Base-by-base conservation (phyloP, 306 rosid genomes). In the Castanea sativa region DNA sequence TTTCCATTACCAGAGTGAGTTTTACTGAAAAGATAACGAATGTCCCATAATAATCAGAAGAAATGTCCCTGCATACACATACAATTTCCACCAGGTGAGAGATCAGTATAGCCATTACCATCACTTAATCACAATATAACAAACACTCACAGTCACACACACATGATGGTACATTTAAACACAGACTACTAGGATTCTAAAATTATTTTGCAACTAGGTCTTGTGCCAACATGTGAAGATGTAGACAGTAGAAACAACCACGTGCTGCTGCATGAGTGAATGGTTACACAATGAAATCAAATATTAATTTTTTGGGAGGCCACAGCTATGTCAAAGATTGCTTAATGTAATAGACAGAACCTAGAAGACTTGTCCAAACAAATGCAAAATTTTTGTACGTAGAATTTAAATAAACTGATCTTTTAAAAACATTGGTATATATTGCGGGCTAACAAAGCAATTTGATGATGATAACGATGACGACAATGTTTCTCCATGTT, bases 1-100 rank as follows among this genome's bases (percentile, higher is more conserved):
- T 85, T 86, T 94, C 91, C 97, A 91, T 94, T 18, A 78, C 90
- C 86, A 94, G 86, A 16, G 97, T 88, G 84, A 92, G 95, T 83
- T 89, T 92, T 85, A 94, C 91, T 41, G 99, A 94, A 75, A 94
- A 91, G 52, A 86, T 89, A 69, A 88, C 85, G 60, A 49, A 61
- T 49, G 87, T 1, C 27, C 92, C 88, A 79, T 92, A 77, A 33
- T 45, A 27, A 53, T 84, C 60, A 1, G 87, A 33, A 70, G 97
- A 86, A 76, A 94, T 86, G 85, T 79, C 85, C 99, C 99, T 92
- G 95, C 91, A 88, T 43, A 75, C 60, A 74, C 68, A 73, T 63
- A 78, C 63, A 35, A 70, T 71, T 81, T 80, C 30, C 76, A 79
- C 68, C 68, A 84, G 38, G 51, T 6, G 49, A 63, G 70, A 86